Evolutionary conservation across 257 asterid species (phyloP).

Genomic region (Apocynum venetum): DNA sequence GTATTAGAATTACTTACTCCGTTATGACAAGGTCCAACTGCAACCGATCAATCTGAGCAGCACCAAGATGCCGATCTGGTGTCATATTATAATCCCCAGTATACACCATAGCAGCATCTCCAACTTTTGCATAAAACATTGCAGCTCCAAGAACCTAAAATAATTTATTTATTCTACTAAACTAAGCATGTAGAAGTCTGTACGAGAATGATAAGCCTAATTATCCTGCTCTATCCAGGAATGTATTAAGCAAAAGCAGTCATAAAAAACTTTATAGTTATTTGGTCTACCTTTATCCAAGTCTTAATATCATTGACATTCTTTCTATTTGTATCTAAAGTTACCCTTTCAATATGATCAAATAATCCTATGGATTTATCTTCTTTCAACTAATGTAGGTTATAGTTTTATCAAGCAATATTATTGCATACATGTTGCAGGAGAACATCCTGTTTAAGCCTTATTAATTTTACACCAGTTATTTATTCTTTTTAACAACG

Average conservation of each 20-base stretch:
- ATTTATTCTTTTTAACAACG: neutral
- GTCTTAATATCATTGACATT: neutral
- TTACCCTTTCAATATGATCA: neutral
- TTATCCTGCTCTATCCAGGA: neutral
- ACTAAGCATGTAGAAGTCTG: neutral
- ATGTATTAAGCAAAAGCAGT: neutral
- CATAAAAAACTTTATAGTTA: neutral
- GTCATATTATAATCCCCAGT: slow-evolving; percentile 97
- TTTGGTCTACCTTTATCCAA: neutral
- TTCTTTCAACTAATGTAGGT: neutral
- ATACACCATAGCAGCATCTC: slow-evolving; percentile 80
- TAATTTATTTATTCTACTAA: neutral
- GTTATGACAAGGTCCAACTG: slow-evolving; percentile 86
- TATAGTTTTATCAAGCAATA: neutral
- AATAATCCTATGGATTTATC: neutral
- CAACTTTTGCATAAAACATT: slow-evolving; percentile 94
- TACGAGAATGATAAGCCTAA: neutral
- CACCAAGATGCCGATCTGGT: slow-evolving; percentile 95
- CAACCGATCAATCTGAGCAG: slow-evolving; percentile 86
- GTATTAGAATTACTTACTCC: slow-evolving; percentile 46
- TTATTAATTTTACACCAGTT: neutral
- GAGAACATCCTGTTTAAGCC: neutral
- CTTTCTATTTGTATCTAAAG: neutral
- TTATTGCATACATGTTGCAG: neutral
- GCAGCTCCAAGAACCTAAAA: slow-evolving; percentile 94